Evolutionary conservation across 176 grass and related monocot genomes (phyloP), one percentile per base, ranked within the genome.

Genomic region (Calamus simplicifolius): DNA sequence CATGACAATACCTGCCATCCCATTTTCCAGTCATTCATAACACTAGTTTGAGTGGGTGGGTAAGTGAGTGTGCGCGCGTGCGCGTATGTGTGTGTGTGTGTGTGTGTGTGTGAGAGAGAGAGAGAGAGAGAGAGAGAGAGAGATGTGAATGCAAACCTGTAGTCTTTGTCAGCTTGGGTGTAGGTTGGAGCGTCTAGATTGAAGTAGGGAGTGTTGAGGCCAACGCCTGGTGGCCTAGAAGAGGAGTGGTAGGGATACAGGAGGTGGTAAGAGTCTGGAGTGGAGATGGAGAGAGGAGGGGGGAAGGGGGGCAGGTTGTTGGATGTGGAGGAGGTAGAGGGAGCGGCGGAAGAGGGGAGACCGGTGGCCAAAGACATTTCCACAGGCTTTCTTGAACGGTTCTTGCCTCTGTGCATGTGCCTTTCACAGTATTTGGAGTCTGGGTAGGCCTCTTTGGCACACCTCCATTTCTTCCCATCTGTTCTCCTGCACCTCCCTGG

Each of bases 341-440:
- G 30, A 5, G 66, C 18, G 18, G 76, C 38, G 27, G 78, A 55
- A 56, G 77, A 38, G 2, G 85, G 48, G 51, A 64, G 57, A 16
- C 76, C 61, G 54, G 76, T 80, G 77, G 82, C 79, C 59, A 89
- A 79, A 80, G 83, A 84, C 86, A 96, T 90, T 96, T 90, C 91
- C 91, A 96, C 91, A 90, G 91, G 83, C 91, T 96, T 96, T 96
- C 91, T 96, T 96, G 91, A 96, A 90, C 91, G 91, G 78, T 90
- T 87, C 75, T 90, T 96, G 64, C 91, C 91, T 16, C 91, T 79
- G 83, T 96, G 91, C 83, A 96, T 96, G 74, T 96, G 91, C 64
- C 90, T 90, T 83, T 96, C 91, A 49, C 91, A 96, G 75, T 96
- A 96, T 76, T 96, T 96, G 28, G 91, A 96, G 72, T 96, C 86